phyloP scores from a whole-genome alignment of 2,329 filamentous ascomycete species.

The Ceratocystiopsis sp. region DNA sequence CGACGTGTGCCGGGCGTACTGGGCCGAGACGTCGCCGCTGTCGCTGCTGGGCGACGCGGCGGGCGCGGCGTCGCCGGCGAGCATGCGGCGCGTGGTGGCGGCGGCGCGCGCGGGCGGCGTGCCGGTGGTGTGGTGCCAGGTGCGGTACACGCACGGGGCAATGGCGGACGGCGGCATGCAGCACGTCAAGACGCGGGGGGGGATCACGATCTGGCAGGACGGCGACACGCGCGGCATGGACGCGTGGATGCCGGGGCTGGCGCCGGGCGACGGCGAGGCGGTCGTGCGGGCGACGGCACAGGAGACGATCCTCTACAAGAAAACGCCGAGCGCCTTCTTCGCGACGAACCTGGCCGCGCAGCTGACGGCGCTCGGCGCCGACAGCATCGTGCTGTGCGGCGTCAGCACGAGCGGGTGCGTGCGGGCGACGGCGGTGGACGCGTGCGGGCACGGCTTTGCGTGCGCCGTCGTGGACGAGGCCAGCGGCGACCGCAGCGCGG shows the following conservation, averaged over 20 bases:
- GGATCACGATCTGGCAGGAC: constrained; percentile 22
- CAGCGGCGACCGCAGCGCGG: constrained; percentile 24
- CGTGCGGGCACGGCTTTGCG: not conserved
- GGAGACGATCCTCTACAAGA: not conserved
- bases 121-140: constrained; percentile 26
- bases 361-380: not conserved
- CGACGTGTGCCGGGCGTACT: constrained; percentile 30
- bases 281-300: not conserved
- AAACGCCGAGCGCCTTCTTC: not conserved
- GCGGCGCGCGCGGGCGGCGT: constrained; percentile 20
- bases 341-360: not conserved
- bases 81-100: constrained; percentile 21
- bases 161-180: constrained; percentile 27
- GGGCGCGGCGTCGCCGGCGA: constrained; percentile 17
- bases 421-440: constrained; percentile 17
- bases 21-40: constrained; percentile 23
- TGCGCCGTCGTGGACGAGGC: constrained; percentile 21
- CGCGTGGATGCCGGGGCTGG: constrained; percentile 18
- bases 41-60: constrained; percentile 20
- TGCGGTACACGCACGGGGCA: constrained; percentile 23
- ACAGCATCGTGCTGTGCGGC: constrained; percentile 12
- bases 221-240: constrained; percentile 22
- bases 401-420: constrained; percentile 17
- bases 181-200: constrained; percentile 22
- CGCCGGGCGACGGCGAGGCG: too few species aligned